These are phyloP conservation scores for Nematocida ausubeli DNA, from an alignment of 371 early-diverging fungal genomes.

Conservation along the genomic window DNA sequence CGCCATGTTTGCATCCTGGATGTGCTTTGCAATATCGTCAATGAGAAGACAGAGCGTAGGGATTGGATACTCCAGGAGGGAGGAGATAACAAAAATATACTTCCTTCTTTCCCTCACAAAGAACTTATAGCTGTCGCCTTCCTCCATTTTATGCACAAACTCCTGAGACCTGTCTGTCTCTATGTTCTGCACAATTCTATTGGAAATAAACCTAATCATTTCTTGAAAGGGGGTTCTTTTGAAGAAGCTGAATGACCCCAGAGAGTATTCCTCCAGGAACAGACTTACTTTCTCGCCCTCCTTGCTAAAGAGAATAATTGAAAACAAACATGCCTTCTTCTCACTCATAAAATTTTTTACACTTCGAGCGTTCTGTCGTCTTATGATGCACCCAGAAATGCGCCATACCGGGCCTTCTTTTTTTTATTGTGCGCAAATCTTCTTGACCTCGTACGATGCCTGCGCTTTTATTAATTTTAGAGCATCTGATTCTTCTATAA, in stretches of 20 bases:
- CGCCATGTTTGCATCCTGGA: slow-evolving; percentile 14
- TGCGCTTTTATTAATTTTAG: no score
- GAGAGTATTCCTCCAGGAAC: slow-evolving; percentile 55
- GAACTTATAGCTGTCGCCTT: slow-evolving; percentile 57
- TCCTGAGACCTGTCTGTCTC: slow-evolving; percentile 58
- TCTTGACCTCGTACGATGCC: background rate
- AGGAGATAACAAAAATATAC: slow-evolving; percentile 49
- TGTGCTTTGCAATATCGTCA: slow-evolving; percentile 45
- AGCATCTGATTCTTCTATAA: background rate
- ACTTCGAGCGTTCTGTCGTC: background rate
- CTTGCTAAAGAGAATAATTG: slow-evolving; percentile 38
- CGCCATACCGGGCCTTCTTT: background rate
- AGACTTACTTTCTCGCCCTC: background rate
- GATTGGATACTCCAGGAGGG: slow-evolving; percentile 54
- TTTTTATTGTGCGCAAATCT: background rate
- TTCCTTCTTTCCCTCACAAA: slow-evolving; percentile 52
- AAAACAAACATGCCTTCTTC: slow-evolving; percentile 29
- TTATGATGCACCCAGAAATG: background rate
- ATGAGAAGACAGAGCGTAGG: slow-evolving; percentile 56
- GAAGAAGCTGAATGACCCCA: slow-evolving; percentile 59
- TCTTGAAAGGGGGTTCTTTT: slow-evolving; percentile 55
- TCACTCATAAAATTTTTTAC: slow-evolving; percentile 38
- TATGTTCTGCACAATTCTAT: slow-evolving; percentile 50
- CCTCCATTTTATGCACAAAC: slow-evolving; percentile 57
- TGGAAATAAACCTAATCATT: slow-evolving; percentile 54